These are phyloP conservation scores for Ophiostoma montium DNA, from an alignment of 2,329 filamentous ascomycete genomes.

Conservation along the genomic window DNA sequence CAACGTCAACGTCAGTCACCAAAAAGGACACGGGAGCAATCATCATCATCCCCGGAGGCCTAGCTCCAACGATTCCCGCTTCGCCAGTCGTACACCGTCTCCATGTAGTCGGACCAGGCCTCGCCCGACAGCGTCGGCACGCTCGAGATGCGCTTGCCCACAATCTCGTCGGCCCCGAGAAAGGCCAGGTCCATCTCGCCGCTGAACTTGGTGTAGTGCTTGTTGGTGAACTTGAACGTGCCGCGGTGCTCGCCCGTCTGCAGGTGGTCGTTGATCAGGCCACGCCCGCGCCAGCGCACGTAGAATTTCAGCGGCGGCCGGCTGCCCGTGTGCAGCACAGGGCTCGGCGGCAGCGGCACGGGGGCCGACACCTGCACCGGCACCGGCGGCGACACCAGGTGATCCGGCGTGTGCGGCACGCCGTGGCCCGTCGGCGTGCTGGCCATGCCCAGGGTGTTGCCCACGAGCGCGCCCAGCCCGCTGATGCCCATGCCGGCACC, in stretches of 20 bases:
- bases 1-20: too few species aligned
- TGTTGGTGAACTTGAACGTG: conserved; percentile 16
- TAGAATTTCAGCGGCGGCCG: conserved; percentile 14
- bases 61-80: conserved; percentile 11
- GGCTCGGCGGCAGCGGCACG: neutral
- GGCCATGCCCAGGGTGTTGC: neutral
- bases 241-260: conserved; percentile 14
- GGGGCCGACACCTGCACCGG: neutral
- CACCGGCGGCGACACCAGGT: neutral
- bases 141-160: conserved; percentile 15
- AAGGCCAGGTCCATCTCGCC: conserved; percentile 16
- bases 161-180: conserved; percentile 14
- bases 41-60: too few species aligned
- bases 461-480: conserved; percentile 10
- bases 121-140: conserved; percentile 10
- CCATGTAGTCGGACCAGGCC: conserved; percentile 16
- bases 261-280: conserved; percentile 16
- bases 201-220: conserved; percentile 16
- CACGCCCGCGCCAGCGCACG: conserved; percentile 16
- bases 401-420: neutral
- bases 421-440: neutral
- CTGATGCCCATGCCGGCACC: conserved; percentile 4
- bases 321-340: conserved; percentile 4
- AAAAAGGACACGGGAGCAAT: too few species aligned
- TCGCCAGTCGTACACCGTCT: conserved; percentile 15